Conservation (phyloP, 805 yeast genomes). For the Sugiyamaella smithiae region DNA sequence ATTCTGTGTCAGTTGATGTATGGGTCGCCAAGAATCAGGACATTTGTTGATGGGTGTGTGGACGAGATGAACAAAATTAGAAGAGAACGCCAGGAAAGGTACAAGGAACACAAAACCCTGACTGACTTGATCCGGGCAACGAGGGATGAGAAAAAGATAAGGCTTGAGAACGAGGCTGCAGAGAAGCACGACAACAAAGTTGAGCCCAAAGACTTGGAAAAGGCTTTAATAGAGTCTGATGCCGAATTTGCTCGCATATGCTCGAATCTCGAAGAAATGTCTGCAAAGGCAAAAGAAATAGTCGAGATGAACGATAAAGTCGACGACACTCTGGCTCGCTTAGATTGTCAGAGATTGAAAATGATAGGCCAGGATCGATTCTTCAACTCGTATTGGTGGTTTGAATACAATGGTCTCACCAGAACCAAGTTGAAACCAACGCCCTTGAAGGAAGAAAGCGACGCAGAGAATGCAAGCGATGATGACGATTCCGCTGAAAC, state of each 20-base stretch:
- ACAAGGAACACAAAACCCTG: conserved; percentile 55
- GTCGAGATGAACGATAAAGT: conserved; percentile 49
- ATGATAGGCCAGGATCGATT: conserved; percentile 79
- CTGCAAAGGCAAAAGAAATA: conserved; percentile 41
- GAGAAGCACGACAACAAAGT: conserved; percentile 22
- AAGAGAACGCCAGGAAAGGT: conserved; percentile 62
- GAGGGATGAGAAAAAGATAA: conserved; percentile 40
- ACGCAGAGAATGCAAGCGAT: neutral
- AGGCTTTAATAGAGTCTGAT: conserved; percentile 7
- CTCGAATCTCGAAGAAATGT: conserved; percentile 31
- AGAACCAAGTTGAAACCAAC: conserved; percentile 1
- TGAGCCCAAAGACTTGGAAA: conserved; percentile 10
- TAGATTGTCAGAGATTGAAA: conserved; percentile 72
- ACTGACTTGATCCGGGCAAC: conserved; percentile 50
- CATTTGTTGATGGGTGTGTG: conserved; percentile 62
- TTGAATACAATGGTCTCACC: conserved; percentile 74
- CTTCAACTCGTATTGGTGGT: conserved; percentile 93
- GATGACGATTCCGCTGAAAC: neutral
- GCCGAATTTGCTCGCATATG: conserved; percentile 21
- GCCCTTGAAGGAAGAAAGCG: conserved; percentile 4
- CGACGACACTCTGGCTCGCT: conserved; percentile 51
- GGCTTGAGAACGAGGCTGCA: neutral
- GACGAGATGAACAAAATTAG: conserved; percentile 62
- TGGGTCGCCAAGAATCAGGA: conserved; percentile 57
- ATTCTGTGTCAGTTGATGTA: conserved; percentile 63